These are phyloP conservation scores for Rhododendron ferrugineum DNA, from an alignment of 148 eudicot species.

Conservation along the genomic window DNA sequence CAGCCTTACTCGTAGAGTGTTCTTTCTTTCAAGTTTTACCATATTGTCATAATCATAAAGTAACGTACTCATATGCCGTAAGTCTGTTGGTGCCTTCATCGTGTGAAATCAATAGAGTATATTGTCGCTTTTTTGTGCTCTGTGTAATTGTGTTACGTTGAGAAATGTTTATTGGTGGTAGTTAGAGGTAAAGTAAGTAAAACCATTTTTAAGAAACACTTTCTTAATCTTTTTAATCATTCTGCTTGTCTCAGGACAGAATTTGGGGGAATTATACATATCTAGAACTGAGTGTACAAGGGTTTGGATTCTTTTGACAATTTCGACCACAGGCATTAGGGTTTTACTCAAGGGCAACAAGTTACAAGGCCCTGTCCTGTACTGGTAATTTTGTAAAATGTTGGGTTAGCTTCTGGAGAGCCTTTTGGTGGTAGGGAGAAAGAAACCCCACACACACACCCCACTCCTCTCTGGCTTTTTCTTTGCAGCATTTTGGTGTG, in stretches of 20 bases:
- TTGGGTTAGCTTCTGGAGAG: slow-evolving; percentile 5
- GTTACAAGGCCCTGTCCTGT: neutral
- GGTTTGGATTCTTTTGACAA: neutral
- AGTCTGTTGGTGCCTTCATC: too few relatives aligned
- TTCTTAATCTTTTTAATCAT: neutral
- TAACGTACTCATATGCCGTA: too few relatives aligned
- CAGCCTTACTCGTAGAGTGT: neutral
- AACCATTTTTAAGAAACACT: neutral
- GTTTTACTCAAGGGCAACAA: neutral
- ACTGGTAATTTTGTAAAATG: slow-evolving; percentile 7
- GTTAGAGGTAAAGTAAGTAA: neutral
- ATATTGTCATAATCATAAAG: neutral
- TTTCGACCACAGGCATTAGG: neutral
- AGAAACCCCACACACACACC: slow-evolving; percentile 6
- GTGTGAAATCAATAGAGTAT: too few relatives aligned
- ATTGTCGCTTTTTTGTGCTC: neutral
- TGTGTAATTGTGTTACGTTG: neutral
- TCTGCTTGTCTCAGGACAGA: neutral
- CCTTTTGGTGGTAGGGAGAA: neutral
- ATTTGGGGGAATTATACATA: neutral
- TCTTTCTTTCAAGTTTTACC: too few relatives aligned
- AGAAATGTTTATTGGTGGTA: neutral
- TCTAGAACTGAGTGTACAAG: neutral
- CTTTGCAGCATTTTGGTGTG: slow-evolving; percentile 7
- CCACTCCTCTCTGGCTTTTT: neutral